phyloP scores from a whole-genome alignment of 768 basidiomycete genomes.

The Tulasnella sp. region DNA sequence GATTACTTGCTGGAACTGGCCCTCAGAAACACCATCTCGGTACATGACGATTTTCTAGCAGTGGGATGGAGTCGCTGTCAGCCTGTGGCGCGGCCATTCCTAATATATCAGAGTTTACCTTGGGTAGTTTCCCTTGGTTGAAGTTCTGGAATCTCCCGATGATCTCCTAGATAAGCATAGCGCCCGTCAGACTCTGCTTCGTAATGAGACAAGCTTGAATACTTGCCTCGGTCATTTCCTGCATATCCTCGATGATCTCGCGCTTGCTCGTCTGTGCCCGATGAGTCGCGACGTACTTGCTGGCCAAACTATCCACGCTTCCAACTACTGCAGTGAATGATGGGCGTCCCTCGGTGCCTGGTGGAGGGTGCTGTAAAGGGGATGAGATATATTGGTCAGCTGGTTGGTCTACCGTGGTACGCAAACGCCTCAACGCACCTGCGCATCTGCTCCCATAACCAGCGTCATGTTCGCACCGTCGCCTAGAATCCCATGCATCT shows the following conservation, averaged over 20 bases:
- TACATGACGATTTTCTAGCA: slow-evolving; percentile 13
- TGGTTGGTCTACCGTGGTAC: not conserved
- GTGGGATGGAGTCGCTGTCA: too few relatives aligned
- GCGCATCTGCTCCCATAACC: too few relatives aligned
- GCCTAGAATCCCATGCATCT: too few relatives aligned
- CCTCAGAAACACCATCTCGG: slow-evolving; percentile 18
- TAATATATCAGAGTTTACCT: not conserved
- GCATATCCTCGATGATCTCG: slow-evolving; percentile 67
- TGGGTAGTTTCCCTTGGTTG: not conserved
- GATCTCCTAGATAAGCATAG: slow-evolving; percentile 5
- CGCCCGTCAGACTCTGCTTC: too few relatives aligned
- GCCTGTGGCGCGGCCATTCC: not conserved
- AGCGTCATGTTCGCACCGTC: too few relatives aligned
- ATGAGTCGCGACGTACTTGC: slow-evolving; percentile 55
- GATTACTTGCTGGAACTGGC: slow-evolving; percentile 1
- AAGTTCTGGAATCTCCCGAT: slow-evolving; percentile 5
- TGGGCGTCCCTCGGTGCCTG: slow-evolving; percentile 65
- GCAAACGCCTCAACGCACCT: too few relatives aligned
- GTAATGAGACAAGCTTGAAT: not conserved
- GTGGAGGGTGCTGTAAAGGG: slow-evolving; percentile 46
- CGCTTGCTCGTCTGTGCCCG: slow-evolving; percentile 55
- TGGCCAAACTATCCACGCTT: slow-evolving; percentile 63
- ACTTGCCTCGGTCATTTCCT: slow-evolving; percentile 49
- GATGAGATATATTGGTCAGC: too few relatives aligned
- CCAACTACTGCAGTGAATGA: slow-evolving; percentile 74